Evolutionary conservation across 768 basidiomycete species (phyloP).

Genomic region (Tricholoma sp.): DNA sequence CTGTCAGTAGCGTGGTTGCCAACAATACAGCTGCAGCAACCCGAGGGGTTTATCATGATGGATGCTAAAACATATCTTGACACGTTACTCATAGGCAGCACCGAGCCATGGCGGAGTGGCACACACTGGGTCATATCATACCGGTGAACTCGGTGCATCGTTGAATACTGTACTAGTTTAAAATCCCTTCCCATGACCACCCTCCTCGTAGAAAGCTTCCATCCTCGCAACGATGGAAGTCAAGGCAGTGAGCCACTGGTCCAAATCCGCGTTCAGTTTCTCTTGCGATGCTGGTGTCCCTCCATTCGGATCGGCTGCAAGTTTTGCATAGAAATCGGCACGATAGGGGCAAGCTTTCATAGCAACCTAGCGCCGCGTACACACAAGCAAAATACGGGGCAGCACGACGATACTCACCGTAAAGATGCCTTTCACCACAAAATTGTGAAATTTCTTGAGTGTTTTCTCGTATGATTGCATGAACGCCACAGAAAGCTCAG

Average conservation of each 20-base stretch:
- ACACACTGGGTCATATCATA: too few species aligned
- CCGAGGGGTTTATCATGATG: too few species aligned
- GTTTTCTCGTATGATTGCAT: conserved; percentile 75
- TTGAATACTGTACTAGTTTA: conserved; percentile 12
- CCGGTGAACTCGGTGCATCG: too few species aligned
- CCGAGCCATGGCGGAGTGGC: too few species aligned
- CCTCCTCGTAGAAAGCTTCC: conserved; percentile 57
- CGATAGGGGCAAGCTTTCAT: conserved; percentile 68
- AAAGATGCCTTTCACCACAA: conserved; percentile 62
- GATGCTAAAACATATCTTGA: too few species aligned
- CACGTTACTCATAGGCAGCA: too few species aligned
- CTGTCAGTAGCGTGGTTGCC: too few species aligned
- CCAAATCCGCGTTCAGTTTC: conserved; percentile 50
- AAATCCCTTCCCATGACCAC: conserved; percentile 49
- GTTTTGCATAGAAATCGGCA: conserved; percentile 60
- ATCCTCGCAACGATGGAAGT: conserved; percentile 48
- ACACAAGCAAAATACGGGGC: not conserved
- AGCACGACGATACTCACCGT: conserved; percentile 33
- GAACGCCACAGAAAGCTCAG: conserved; percentile 73
- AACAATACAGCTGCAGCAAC: too few species aligned
- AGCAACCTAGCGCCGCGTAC: conserved; percentile 37
- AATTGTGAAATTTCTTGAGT: conserved; percentile 81
- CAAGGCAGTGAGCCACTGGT: conserved; percentile 66
- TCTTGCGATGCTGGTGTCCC: conserved; percentile 41
- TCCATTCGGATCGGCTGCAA: conserved; percentile 54